phyloP scores from a whole-genome alignment of 2,329 filamentous ascomycete genomes.

The Chaetothyriales sp. region DNA sequence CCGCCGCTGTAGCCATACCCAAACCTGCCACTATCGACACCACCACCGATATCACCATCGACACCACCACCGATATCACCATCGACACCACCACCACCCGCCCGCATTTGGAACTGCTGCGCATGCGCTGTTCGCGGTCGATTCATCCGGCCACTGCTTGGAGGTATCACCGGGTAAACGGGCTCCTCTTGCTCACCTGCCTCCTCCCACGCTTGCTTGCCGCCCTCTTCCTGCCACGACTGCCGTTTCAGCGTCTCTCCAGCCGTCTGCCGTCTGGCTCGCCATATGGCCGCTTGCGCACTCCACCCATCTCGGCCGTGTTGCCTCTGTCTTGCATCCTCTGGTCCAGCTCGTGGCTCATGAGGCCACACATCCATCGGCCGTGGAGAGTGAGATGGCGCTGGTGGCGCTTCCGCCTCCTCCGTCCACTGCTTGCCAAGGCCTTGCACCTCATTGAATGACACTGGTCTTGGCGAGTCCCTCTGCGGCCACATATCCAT shows the following conservation, averaged over 20 bases:
- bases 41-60: no score
- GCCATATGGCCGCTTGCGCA: slow-evolving; percentile 12
- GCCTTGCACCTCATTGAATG: no score
- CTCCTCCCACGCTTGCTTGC: slow-evolving; percentile 1
- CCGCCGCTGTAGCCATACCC: not conserved
- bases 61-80: no score
- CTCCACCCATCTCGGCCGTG: slow-evolving; percentile 7
- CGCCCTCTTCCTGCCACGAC: slow-evolving; percentile 1
- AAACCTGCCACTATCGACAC: not conserved
- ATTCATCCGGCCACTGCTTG: not conserved
- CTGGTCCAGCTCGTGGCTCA: not conserved
- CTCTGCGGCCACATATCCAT: no score
- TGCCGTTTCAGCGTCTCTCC: slow-evolving; percentile 4
- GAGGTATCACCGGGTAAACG: slow-evolving; percentile 10
- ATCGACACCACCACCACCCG: no score
- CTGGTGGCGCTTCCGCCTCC: not conserved
- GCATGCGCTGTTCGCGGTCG: not conserved
- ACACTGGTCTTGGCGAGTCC: no score
- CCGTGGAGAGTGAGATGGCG: slow-evolving; percentile 16
- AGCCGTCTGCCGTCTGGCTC: slow-evolving; percentile 7
- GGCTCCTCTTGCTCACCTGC: slow-evolving; percentile 2
- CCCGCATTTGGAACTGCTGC: not conserved
- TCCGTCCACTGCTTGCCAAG: no score
- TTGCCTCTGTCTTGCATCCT: not conserved
- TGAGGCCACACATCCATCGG: slow-evolving; percentile 9